Evolutionary conservation across 75 land plant genomes (phyloP), one percentile per base, ranked within the genome.

Genomic region (Selaginella moellendorffii): DNA sequence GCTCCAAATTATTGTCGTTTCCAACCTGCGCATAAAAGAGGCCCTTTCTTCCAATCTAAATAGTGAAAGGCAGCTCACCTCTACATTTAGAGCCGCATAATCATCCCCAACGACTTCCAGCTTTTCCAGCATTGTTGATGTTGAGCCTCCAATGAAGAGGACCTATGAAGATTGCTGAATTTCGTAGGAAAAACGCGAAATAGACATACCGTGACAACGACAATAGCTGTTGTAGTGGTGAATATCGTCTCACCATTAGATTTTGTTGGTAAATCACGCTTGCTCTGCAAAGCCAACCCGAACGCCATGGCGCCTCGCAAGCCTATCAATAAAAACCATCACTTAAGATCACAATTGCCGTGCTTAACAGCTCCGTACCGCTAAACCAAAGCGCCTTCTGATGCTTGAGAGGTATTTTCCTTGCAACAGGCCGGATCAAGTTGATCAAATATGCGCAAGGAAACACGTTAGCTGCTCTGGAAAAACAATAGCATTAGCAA

Each of bases 261-360:
- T 24, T 56, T 56, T 28, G 82, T 82, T 27, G 95, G 96, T 29
- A 93, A 80, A 67, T 93, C 98, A 73, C 88, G 98, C 26, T 83
- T 74, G 1, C 90, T 78, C 69, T 88, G 96, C 74, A 88, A 69
- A 52, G 96, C 98, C 71, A 93, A 82, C 27, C 96, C 98, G 82
- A 93, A 93, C 63, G 98, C 98, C 98, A 93, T 93, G 28, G 98
- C 98, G 19, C 98, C 98, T 70, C 98, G 79, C 59, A 93, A 82
- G 42, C 98, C 98, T 93, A 74, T 28, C 25, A 27, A 62, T 2
- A 21, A 42, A 42, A 53, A 24, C 30, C 62, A 60, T 28, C 5
- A 53, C 27, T n/a, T n/a, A n/a, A n/a, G n/a, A n/a, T n/a, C n/a
- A n/a, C n/a, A n/a, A n/a, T n/a, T n/a, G n/a, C n/a, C n/a, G n/a